A percentile compares a stretch with the other conserved stretches of the same genome.
These are phyloP conservation scores for Kalaharituber pfeilii DNA, from an alignment of 2,329 filamentous ascomycete genomes.

Conservation along the genomic window DNA sequence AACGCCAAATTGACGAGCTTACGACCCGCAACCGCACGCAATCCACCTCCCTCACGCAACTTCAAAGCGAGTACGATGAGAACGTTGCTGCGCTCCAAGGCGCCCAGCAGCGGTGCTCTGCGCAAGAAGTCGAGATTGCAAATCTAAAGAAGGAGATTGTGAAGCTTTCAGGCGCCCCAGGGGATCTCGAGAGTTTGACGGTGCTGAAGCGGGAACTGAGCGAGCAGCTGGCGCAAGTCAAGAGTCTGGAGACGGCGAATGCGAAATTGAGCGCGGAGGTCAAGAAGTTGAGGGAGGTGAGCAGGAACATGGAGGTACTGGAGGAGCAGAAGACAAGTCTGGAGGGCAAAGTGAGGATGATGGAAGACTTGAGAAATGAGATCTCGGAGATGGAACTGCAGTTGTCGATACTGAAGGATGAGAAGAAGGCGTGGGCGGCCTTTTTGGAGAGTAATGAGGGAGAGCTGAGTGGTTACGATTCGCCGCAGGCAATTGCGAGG, in stretches of 20 bases:
- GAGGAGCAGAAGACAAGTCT: slow-evolving; percentile 86
- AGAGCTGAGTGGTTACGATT: slow-evolving; percentile 35
- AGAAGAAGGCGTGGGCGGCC: slow-evolving; percentile 68
- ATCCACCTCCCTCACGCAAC: slow-evolving; percentile 36
- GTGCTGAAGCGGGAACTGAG: slow-evolving; percentile 76
- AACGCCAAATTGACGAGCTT: slow-evolving; percentile 41
- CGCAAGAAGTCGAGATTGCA: slow-evolving; percentile 54
- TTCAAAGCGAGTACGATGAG: slow-evolving; percentile 34
- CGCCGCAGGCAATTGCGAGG: slow-evolving; percentile 70
- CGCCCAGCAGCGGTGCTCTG: slow-evolving; percentile 47
- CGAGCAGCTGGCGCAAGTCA: slow-evolving; percentile 84
- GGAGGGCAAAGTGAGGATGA: slow-evolving; percentile 57
- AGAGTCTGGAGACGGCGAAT: slow-evolving; percentile 62
- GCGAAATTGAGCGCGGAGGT: slow-evolving; percentile 65
- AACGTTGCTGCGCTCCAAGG: slow-evolving; percentile 42
- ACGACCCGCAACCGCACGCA: slow-evolving; percentile 43
- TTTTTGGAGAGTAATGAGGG: slow-evolving; percentile 54
- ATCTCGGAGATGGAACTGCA: slow-evolving; percentile 65
- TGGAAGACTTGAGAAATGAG: slow-evolving; percentile 57
- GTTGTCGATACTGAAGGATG: slow-evolving; percentile 72
- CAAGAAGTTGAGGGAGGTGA: slow-evolving; percentile 59
- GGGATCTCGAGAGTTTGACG: slow-evolving; percentile 67
- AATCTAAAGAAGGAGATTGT: slow-evolving; percentile 68
- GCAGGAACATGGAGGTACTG: slow-evolving; percentile 79
- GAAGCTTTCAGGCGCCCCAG: slow-evolving; percentile 64